Evolutionary conservation across 208 protist species (phyloP).

Genomic region (Lotmaria passim): DNA sequence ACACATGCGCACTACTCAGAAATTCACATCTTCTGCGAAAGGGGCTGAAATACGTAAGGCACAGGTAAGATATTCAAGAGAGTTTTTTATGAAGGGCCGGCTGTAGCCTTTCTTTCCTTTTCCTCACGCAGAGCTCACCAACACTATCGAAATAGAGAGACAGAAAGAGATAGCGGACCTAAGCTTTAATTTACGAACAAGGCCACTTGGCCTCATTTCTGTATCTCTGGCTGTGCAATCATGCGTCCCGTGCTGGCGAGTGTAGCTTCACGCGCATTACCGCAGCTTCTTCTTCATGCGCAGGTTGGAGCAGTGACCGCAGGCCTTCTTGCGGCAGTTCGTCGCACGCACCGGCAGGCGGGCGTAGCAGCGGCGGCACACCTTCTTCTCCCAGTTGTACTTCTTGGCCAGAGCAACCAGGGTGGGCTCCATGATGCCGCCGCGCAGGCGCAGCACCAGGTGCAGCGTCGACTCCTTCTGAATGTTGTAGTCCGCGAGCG

Average conservation of each 20-base stretch:
- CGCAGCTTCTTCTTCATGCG: conserved; percentile 99
- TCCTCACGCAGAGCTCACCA: conserved; percentile 31
- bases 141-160: no score
- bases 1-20: not conserved
- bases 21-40: no score
- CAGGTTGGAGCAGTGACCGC: conserved; percentile 98
- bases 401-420: conserved; percentile 96
- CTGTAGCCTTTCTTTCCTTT: not conserved
- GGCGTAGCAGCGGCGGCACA: conserved; percentile 94
- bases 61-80: no score
- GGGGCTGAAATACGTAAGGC: no score
- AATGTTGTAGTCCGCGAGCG: conserved; percentile 99
- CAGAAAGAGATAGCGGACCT: not conserved
- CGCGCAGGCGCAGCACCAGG: conserved; percentile 97
- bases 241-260: no score
- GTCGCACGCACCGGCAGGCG: conserved; percentile 97
- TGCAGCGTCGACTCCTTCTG: conserved; percentile 99
- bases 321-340: conserved; percentile 99
- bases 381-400: conserved; percentile 99
- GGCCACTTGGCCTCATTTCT: no score
- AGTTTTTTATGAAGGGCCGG: no score
- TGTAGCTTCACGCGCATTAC: no score
- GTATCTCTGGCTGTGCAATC: no score
- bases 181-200: no score
- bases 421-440: conserved; percentile 97